These are phyloP conservation scores for Nemania sp. DNA, from an alignment of 2,329 filamentous ascomycete species.

Conservation along the genomic window DNA sequence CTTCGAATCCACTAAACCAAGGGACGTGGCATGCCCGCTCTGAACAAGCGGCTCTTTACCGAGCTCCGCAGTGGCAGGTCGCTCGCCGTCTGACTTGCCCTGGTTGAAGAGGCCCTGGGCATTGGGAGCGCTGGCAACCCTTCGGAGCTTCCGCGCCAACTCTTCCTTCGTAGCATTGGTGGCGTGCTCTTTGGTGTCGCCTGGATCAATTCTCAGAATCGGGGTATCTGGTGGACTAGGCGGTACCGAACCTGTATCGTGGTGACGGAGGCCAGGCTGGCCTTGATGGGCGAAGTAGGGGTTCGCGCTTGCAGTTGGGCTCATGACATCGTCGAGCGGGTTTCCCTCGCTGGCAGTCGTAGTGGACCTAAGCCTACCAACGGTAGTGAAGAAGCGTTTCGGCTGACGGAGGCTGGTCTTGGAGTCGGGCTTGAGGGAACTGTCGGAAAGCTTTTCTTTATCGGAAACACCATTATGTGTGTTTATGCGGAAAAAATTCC, in stretches of 20 bases:
- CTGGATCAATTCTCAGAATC: slow-evolving; percentile 77
- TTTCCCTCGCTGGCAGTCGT: slow-evolving; percentile 95
- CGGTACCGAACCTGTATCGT: slow-evolving; percentile 92
- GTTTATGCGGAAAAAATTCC: slow-evolving; percentile 79
- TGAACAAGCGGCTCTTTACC: slow-evolving; percentile 82
- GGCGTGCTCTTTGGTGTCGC: slow-evolving; percentile 73
- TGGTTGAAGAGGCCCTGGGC: slow-evolving; percentile 87
- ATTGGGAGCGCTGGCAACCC: slow-evolving; percentile 96
- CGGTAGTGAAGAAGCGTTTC: slow-evolving; percentile 86
- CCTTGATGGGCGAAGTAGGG: slow-evolving; percentile 98
- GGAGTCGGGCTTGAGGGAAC: slow-evolving; percentile 64
- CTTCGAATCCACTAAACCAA: slow-evolving; percentile 62
- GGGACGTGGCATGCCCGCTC: slow-evolving; percentile 62
- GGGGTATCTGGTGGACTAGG: slow-evolving; percentile 94
- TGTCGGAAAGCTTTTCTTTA: slow-evolving; percentile 52
- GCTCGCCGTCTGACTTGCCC: slow-evolving; percentile 67
- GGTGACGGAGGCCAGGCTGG: slow-evolving; percentile 90
- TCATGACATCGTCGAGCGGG: slow-evolving; percentile 86
- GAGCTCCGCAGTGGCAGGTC: slow-evolving; percentile 86
- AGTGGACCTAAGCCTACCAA: slow-evolving; percentile 87
- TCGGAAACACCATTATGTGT: slow-evolving; percentile 56
- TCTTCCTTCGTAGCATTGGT: slow-evolving; percentile 91
- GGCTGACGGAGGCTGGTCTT: slow-evolving; percentile 84
- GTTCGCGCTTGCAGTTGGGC: slow-evolving; percentile 93
- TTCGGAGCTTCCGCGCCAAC: slow-evolving; percentile 88